Base-by-base conservation (phyloP, 495 filamentous ascomycete species). In the Neurospora sp. region DNA sequence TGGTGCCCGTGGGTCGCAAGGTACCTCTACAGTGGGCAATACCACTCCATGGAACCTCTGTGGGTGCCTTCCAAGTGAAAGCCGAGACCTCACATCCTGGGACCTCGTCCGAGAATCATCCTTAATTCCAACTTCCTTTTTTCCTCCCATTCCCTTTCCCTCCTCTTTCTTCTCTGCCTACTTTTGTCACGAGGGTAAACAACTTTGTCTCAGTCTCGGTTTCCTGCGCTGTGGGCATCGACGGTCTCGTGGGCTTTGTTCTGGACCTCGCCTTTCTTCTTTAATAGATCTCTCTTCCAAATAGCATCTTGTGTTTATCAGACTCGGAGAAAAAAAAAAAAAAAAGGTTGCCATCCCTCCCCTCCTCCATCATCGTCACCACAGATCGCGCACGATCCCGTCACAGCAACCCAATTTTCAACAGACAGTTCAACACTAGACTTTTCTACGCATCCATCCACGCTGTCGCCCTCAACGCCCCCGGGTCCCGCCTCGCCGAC, bases 101-200 rank as follows among this genome's bases (percentile, higher is more conserved):
- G 21, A 62, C 54, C 24, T 62, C 28, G 54, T 66, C 54, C 54
- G 54, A 66, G 54, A 66, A 66, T 31, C 28, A 34, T 78, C 69
- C 72, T 72, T 73, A 69, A 39, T 36, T 75, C 74, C 70, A 76
- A 73, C 73, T 71, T 73, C 78, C 74, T 72, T 76, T 75, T 73
- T 70, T 74, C 45, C 39, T 74, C 70, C 72, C 77, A 34, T 77
- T 75, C 72, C 70, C 71, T 69, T 73, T 73, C 66, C 72, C 21
- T 31, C 69, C 37, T 73, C 28, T 39, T 72, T 70, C 71, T 15
- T 24, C 54, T 39, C 69, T 13, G 31, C 39, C 31, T 37, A 13
- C n/a, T 28, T 39, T 73, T 9, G 28, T 45, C 40, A 42, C 37
- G 66, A 74, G 42, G 70, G 71, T 40, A 48, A 48, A 66, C 15